Conservation (phyloP, 2,329 filamentous ascomycete species). For the Alternaria atra region DNA sequence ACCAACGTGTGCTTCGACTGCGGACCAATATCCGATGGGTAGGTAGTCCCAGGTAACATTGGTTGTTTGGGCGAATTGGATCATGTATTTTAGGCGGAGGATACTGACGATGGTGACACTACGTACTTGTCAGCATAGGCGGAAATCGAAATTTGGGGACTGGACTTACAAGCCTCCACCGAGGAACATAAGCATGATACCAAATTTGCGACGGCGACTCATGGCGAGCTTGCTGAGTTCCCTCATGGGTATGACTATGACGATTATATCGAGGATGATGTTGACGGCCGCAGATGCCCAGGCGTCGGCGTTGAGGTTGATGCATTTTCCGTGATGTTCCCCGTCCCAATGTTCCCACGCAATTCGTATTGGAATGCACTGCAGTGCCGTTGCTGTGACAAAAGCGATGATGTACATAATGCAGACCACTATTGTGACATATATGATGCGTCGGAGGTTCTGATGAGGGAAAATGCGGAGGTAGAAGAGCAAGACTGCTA, state of each 20-base stretch:
- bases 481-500: conserved; percentile 43
- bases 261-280: conserved; percentile 43
- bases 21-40: conserved; percentile 39
- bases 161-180: conserved; percentile 51
- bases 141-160: neutral
- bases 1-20: conserved; percentile 39
- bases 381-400: conserved; percentile 23
- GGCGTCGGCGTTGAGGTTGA: conserved; percentile 35
- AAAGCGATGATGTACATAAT: conserved; percentile 32
- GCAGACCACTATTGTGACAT: conserved; percentile 24
- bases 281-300: conserved; percentile 43
- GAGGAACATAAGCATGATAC: conserved; percentile 51
- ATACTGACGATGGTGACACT: conserved; percentile 58
- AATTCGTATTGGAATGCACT: conserved; percentile 34
- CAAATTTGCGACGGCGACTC: conserved; percentile 38
- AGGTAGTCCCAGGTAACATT: conserved; percentile 53
- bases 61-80: conserved; percentile 53
- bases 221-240: conserved; percentile 43
- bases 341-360: conserved; percentile 40
- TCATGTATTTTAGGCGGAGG: conserved; percentile 54
- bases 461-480: conserved; percentile 42
- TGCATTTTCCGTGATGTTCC: conserved; percentile 35
- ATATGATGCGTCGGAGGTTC: conserved; percentile 25
- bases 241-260: conserved; percentile 44
- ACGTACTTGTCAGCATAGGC: neutral